A percentile compares a stretch with the other conserved stretches of the same genome.
Evolutionary conservation across 176 grass and related monocot species (phyloP).

Genomic region (Puccinellia tenuiflora): DNA sequence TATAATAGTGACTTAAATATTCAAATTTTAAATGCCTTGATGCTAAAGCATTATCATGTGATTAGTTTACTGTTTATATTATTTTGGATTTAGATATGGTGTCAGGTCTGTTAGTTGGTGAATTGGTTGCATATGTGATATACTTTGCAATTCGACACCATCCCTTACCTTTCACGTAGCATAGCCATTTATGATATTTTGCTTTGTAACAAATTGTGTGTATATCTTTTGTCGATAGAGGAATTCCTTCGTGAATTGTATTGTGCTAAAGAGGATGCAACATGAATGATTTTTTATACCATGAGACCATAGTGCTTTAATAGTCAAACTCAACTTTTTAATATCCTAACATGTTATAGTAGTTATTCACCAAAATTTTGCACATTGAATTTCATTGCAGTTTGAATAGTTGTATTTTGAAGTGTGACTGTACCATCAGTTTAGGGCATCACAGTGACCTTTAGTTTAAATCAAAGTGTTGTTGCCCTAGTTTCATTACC

Average conservation of each 20-base stretch:
- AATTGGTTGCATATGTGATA: background rate
- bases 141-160: background rate
- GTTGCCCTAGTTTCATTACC: background rate
- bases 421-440: background rate
- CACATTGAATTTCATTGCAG: background rate
- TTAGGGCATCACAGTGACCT: background rate
- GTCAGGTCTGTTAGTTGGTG: background rate
- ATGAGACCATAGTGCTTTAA: background rate
- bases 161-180: background rate
- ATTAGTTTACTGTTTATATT: background rate
- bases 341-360: background rate
- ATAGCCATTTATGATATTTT: background rate
- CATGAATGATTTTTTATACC: background rate
- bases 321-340: background rate
- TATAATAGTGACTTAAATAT: background rate
- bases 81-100: background rate
- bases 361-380: background rate
- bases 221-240: background rate
- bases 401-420: background rate
- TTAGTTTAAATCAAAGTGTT: background rate
- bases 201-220: background rate
- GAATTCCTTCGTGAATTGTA: background rate
- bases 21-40: background rate
- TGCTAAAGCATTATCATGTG: background rate
- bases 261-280: background rate